A percentile compares a stretch with the other conserved stretches of the same genome.
phyloP scores from a whole-genome alignment of 768 basidiomycete species.

The Coprinopsis marcescibilis region DNA sequence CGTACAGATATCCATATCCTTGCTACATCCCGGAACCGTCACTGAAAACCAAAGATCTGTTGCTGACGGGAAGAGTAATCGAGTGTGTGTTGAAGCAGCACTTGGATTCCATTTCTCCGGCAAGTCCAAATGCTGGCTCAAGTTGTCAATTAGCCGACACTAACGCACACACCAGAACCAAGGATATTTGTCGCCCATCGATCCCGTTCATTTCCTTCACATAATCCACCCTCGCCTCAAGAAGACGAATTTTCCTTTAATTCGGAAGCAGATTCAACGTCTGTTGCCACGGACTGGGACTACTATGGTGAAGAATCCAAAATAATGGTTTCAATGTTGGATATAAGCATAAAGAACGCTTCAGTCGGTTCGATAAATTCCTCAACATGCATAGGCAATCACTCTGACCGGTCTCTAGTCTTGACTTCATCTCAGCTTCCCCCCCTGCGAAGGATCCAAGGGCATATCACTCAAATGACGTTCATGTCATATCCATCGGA shows the following conservation, averaged over 20 bases:
- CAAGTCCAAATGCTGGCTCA: background rate
- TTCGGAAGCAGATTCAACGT: background rate
- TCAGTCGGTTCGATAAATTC: background rate
- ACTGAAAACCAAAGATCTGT: background rate
- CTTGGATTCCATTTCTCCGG: slow-evolving; percentile 36
- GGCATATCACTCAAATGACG: slow-evolving; percentile 1
- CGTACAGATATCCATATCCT: background rate
- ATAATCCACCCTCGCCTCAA: too few species aligned
- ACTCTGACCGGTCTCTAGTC: background rate
- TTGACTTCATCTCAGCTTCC: background rate
- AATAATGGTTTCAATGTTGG: background rate
- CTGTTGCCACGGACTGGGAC: slow-evolving; percentile 1
- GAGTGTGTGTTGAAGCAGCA: slow-evolving; percentile 49
- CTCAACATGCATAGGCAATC: too few species aligned
- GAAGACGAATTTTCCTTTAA: too few species aligned
- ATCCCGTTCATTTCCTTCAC: too few species aligned
- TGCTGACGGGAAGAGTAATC: slow-evolving; percentile 3
- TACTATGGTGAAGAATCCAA: background rate
- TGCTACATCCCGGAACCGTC: background rate
- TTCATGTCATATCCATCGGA: slow-evolving; percentile 6
- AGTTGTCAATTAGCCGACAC: background rate
- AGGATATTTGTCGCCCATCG: slow-evolving; percentile 2
- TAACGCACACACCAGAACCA: background rate
- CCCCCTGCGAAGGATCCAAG: slow-evolving; percentile 4
- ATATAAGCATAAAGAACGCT: background rate